Evolutionary conservation across 164 flowering plant species (phyloP).

Genomic region (Magnolia kwangsiensis): DNA sequence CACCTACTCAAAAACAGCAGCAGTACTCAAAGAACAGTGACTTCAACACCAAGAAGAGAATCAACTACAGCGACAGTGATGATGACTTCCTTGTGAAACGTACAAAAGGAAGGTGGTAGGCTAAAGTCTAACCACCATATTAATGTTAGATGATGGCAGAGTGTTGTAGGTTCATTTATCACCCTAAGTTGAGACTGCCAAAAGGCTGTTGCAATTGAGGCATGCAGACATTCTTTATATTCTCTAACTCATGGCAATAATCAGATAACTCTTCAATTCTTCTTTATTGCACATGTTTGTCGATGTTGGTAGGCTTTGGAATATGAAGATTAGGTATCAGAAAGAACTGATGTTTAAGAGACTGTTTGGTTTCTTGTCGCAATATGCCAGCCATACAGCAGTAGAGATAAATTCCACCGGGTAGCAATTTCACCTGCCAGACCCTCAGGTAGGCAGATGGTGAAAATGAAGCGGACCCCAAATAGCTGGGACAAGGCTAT

Average conservation of each 20-base stretch:
- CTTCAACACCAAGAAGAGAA: conserved; percentile 57
- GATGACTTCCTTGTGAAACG: conserved; percentile 58
- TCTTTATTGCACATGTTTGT: neutral
- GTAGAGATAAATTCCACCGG: too few relatives aligned
- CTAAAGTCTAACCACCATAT: neutral
- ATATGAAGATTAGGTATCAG: neutral
- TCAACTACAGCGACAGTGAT: conserved; percentile 39
- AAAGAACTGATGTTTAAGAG: too few relatives aligned
- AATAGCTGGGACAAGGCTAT: too few relatives aligned
- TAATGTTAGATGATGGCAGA: neutral
- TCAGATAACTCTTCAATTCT: neutral
- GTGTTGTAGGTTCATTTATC: neutral
- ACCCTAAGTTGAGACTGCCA: neutral
- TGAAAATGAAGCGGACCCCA: too few relatives aligned
- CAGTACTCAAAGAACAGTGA: conserved; percentile 58
- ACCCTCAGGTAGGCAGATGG: too few relatives aligned
- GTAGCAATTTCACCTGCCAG: too few relatives aligned
- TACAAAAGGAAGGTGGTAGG: neutral
- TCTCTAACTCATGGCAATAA: neutral
- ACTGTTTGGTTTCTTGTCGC: too few relatives aligned
- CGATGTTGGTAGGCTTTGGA: neutral
- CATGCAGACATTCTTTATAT: neutral
- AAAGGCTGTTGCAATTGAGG: neutral
- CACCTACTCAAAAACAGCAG: conserved; percentile 57
- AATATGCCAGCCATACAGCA: too few relatives aligned